Evolutionary conservation across 306 rosid genomes (phyloP), one percentile per base, ranked within the genome.

Genomic region (Citrullus amarus): DNA sequence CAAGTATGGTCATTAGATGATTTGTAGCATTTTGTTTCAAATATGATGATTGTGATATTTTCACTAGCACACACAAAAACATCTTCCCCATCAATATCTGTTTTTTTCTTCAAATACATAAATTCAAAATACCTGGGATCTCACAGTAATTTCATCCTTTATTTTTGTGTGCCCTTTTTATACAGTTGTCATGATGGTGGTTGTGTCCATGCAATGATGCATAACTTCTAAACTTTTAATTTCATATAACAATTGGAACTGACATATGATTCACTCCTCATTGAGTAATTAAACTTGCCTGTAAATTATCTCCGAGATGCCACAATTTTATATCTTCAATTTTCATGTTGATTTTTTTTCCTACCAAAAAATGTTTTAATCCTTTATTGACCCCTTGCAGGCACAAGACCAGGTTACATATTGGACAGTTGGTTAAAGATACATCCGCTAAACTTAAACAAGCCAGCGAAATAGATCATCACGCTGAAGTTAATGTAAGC

Each of bases 361-460:
- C 62, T 9, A 16, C n/a, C 5, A 17, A 11, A 73, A 9, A 14
- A 73, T 8, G 18, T 30, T 16, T 16, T 28, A 16, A 73, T 76
- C 15, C 22, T 28, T 34, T 58, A 57, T 30, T 83, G 72, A 41
- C 44, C 43, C 82, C 44, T 86, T 81, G 72, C 87, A 94, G 98
- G 90, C 98, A 88, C 81, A 94, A 94, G 90, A 92, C 96, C 22
- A 88, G 98, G 83, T 84, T 87, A 38, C 97, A 92, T 73, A 92
- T 94, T 85, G 98, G 98, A 84, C 92, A 92, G 62, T 82, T 94
- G 90, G 98, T 94, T 85, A 94, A 94, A 83, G 96, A 92, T 80
- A 94, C 98, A 12, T 94, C 98, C 1, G 90, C 91, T 56, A 94
- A 86, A 75, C 98, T 94, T 82, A 94, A 94, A 79, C 93, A 86